These are phyloP conservation scores for Phaeosphaeria sp. DNA, from an alignment of 2,329 filamentous ascomycete genomes.

Conservation along the genomic window DNA sequence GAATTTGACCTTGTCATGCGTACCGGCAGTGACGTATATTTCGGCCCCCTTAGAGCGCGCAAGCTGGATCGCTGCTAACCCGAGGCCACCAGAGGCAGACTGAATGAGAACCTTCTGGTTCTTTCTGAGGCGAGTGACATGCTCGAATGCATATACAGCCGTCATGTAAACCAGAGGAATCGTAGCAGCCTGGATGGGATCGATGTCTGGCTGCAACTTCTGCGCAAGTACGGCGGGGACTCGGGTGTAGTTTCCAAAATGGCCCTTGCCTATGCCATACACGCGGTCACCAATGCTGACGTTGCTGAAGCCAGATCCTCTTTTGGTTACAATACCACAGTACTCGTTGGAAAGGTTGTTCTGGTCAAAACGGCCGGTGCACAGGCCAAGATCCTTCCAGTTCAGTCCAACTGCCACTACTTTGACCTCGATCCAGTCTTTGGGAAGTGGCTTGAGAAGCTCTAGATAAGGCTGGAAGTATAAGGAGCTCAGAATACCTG, in stretches of 20 bases:
- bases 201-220: conserved; percentile 7
- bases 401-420: conserved; percentile 25
- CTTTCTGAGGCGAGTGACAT: conserved; percentile 1
- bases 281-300: conserved; percentile 22
- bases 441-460: conserved; percentile 16
- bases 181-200: conserved; percentile 17
- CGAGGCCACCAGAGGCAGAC: conserved; percentile 20
- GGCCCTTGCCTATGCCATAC: conserved; percentile 21
- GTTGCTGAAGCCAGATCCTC: conserved; percentile 16
- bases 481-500: conserved; percentile 29
- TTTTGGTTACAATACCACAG: conserved; percentile 20
- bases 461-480: conserved; percentile 23
- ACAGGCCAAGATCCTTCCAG: conserved; percentile 24
- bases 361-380: conserved; percentile 22
- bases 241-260: conserved; percentile 29
- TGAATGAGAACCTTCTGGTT: conserved; percentile 20
- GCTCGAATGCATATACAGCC: conserved; percentile 10
- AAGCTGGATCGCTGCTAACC: conserved; percentile 28
- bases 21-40: conserved; percentile 32
- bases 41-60: conserved; percentile 23
- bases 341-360: conserved; percentile 11
- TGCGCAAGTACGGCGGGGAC: conserved; percentile 10
- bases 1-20: conserved; percentile 20
- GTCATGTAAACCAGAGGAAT: conserved; percentile 10
- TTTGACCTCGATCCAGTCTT: conserved; percentile 25